Percentiles rank a stretch among this genome's conserved stretches.
Evolutionary conservation across 768 basidiomycete genomes (phyloP).

Genomic region (Russula lepida): DNA sequence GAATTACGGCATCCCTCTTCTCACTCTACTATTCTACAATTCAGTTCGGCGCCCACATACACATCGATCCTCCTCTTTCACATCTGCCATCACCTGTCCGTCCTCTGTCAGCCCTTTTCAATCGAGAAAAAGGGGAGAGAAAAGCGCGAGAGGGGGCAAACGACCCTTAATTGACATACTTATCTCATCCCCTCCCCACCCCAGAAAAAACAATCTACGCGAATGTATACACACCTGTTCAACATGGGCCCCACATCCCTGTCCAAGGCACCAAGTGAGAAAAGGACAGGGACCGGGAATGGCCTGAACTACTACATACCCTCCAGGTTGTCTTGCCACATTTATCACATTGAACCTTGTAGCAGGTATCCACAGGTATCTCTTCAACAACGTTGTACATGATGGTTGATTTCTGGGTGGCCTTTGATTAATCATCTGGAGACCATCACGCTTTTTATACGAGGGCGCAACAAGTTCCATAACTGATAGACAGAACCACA

Average conservation of each 20-base stretch:
- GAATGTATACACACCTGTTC: slow-evolving; percentile 14
- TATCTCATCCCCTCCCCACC: not conserved
- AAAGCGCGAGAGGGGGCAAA: not conserved
- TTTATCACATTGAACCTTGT: slow-evolving; percentile 21
- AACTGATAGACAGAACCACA: no score
- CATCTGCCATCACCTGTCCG: slow-evolving; percentile 39
- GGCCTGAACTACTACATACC: slow-evolving; percentile 15
- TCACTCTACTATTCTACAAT: not conserved
- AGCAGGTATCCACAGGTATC: slow-evolving; percentile 22
- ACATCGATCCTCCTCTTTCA: slow-evolving; percentile 45
- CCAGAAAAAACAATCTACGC: not conserved
- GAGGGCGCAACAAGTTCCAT: no score
- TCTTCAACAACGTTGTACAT: slow-evolving; percentile 3
- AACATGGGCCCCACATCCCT: slow-evolving; percentile 23
- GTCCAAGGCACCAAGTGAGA: not conserved
- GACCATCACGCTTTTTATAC: no score
- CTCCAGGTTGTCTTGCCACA: slow-evolving; percentile 28
- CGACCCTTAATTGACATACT: not conserved
- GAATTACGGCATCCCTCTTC: slow-evolving; percentile 6
- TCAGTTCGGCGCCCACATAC: slow-evolving; percentile 29
- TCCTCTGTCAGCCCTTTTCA: not conserved
- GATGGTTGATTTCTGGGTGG: not conserved
- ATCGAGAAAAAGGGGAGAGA: not conserved
- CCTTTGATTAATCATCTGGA: no score
- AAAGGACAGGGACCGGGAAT: not conserved